Evolutionary conservation across 805 yeast genomes (phyloP).

Genomic region (Metschnikowia continentalis): DNA sequence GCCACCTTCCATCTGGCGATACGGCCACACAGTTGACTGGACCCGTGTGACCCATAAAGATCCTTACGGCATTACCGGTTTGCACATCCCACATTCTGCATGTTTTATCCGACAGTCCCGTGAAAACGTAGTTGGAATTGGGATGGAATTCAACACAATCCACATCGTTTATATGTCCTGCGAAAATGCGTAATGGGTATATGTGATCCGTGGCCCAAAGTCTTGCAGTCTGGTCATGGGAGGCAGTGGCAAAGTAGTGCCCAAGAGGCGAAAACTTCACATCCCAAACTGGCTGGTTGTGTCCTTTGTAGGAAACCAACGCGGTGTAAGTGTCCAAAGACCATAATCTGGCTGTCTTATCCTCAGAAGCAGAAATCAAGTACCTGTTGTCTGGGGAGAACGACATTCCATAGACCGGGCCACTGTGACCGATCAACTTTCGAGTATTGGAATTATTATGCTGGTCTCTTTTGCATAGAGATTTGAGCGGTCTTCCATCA

Average conservation of each 20-base stretch:
- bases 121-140: conserved; percentile 87
- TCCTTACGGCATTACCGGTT: conserved; percentile 83
- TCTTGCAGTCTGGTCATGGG: conserved; percentile 96
- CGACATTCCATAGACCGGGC: conserved; percentile 85
- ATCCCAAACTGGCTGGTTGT: conserved; percentile 96
- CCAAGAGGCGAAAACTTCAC: conserved; percentile 92
- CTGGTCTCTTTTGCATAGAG: conserved; percentile 53
- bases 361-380: conserved; percentile 81
- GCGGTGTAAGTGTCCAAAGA: conserved; percentile 86
- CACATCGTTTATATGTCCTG: conserved; percentile 95
- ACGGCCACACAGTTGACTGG: conserved; percentile 82
- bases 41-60: conserved; percentile 90
- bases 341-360: conserved; percentile 90
- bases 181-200: conserved; percentile 91
- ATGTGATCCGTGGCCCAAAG: conserved; percentile 98
- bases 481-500: conserved; percentile 80
- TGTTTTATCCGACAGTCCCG: conserved; percentile 94
- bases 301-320: conserved; percentile 92
- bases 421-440: conserved; percentile 84
- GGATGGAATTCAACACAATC: conserved; percentile 96
- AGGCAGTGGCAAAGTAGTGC: conserved; percentile 96
- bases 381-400: conserved; percentile 88
- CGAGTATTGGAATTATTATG: conserved; percentile 45
- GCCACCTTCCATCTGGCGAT: conserved; percentile 95
- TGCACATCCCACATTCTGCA: conserved; percentile 97